These are phyloP conservation scores for Linnemannia elongata DNA, from an alignment of 192 early-diverging fungal species.

Conservation along the genomic window DNA sequence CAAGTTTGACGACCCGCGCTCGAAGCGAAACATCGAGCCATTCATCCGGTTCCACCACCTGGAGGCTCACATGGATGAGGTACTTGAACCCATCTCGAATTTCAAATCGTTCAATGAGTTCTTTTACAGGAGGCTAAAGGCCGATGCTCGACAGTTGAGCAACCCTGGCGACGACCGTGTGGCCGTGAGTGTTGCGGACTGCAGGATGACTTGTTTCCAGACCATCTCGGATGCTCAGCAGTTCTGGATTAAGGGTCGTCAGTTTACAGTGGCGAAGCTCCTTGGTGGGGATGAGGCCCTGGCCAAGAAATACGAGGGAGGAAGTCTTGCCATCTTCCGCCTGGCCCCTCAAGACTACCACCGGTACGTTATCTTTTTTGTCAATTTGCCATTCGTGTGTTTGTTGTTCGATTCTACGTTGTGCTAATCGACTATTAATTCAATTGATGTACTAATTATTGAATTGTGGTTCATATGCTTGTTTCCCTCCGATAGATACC, in stretches of 20 bases:
- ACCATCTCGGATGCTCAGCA: constrained; percentile 72
- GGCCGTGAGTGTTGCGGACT: constrained; percentile 82
- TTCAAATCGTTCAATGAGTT: constrained; percentile 89
- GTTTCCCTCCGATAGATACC: constrained; percentile 62
- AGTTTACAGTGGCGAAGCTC: constrained; percentile 75
- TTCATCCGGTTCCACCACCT: constrained; percentile 84
- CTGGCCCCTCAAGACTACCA: constrained; percentile 92
- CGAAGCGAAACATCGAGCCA: constrained; percentile 72
- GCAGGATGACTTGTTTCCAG: constrained; percentile 76
- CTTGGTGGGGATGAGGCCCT: constrained; percentile 63
- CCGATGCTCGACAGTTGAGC: constrained; percentile 65
- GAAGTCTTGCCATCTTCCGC: constrained; percentile 78
- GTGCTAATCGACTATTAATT: neutral
- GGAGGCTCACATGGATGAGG: constrained; percentile 69
- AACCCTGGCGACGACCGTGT: constrained; percentile 65
- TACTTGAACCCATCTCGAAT: constrained; percentile 74
- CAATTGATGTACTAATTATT: neutral
- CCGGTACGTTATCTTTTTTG: constrained; percentile 42
- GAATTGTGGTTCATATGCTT: neutral
- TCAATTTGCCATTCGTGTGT: too few species aligned
- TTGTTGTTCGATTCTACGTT: neutral
- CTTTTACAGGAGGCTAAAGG: constrained; percentile 85
- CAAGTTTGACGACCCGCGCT: constrained; percentile 78
- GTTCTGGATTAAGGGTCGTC: constrained; percentile 86
- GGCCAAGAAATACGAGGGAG: constrained; percentile 70